Base-by-base conservation (phyloP, 305 asterid species). In the Fraxinus ornus region DNA sequence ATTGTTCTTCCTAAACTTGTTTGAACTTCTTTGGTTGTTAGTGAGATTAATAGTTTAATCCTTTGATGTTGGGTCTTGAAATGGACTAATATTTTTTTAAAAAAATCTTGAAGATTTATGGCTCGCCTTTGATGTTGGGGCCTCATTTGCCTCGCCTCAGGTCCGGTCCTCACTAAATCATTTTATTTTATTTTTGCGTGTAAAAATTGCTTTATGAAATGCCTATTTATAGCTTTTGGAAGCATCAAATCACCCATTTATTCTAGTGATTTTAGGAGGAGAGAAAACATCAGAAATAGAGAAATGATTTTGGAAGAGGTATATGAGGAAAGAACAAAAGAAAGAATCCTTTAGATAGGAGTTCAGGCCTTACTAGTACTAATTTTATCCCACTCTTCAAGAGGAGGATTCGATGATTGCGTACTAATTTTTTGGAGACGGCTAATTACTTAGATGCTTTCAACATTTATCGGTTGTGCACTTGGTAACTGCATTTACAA, bases 321-420 rank as follows among this genome's bases (percentile, higher is more conserved):
- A 37, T 88, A 86, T 10, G 88, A 84, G 82, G 85, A 87, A 70
- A 86, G 88, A 79, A 57, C 30, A 0, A 78, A 71, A 19, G 88
- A 36, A 3, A 80, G 71, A 32, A 78, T 85, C 39, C 62, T 85
- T 21, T 1, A 86, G 33, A 75, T 80, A 6, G 85, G 79, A 3
- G 91, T 91, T 6, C 90, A 94, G 93, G 90, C 91, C 0, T 92
- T 93, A 6, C 93, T 88, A 80, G 83, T 92, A 19, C 47, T 74
- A 78, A 85, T 92, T 3, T 71, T 92, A 41, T 83, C 91, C 2
- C 93, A 90, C 78, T 24, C 84, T 10, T 79, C 89, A 0, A 52
- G 83, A 0, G 55, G 55, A 47, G 55, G 55, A 47, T 13, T 47
- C 55, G 12, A 39, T 39, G 47, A 39, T 9, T 39, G 47, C 47